Evolutionary conservation across 257 asterid species (phyloP), one percentile per base, ranked within the genome.

Genomic region (Solanum neorickii): DNA sequence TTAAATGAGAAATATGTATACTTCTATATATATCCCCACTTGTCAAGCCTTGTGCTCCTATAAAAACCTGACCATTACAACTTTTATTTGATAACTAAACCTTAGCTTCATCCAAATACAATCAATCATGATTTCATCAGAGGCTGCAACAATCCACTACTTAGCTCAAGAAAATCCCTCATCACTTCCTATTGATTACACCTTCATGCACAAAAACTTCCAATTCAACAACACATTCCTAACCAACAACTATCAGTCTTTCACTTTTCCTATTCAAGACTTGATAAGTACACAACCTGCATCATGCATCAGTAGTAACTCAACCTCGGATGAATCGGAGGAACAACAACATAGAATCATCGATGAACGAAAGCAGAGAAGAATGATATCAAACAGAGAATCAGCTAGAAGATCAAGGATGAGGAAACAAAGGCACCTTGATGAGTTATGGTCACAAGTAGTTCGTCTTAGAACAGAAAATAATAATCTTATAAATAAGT

Each of bases 321-420:
- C 95, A 3, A 92, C 94, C 75, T 93, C 96, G 0, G 94, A 93
- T 23, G 96, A 93, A 49, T 91, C 93, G 1, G 94, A 90, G n/a
- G 93, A 91, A 35, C 84, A 87, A 15, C 93, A 87, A 25, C n/a
- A 49, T 1, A 70, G 78, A 87, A 33, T 89, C 83, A 82, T 83
- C 25, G 90, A 91, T 14, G 94, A 91, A 89, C 60, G 96, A 52
- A 91, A 75, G 88, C 91, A 90, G 74, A 82, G 96, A 88, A 85
- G 96, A 77, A 93, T 91, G 96, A 87, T 93, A 23, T 93, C 96
- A 1, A 93, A 93, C 87, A 31, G 96, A 41, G 96, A 93, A 21
- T 93, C 96, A 1, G 96, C 96, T 11, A 91, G 96, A 10, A 72
- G 96, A 65, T 93, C 96, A 14, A 90, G 96, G 92, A 91, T 93